Evolutionary conservation across 495 filamentous ascomycete species (phyloP).

Genomic region (Corynascus novoguineensis): DNA sequence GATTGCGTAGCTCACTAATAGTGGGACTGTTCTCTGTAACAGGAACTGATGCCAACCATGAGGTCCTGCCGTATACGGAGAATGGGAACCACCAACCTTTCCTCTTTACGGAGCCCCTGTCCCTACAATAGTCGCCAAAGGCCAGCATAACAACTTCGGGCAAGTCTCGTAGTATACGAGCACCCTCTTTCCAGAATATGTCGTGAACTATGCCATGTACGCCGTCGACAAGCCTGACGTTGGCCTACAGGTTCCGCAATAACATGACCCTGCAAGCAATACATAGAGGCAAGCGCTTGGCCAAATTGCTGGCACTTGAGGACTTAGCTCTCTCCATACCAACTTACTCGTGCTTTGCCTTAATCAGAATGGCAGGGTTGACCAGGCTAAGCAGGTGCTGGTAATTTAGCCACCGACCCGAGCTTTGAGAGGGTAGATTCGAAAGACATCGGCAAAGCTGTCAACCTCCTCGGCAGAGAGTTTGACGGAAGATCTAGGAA

Average conservation of each 20-base stretch:
- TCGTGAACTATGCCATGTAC: constrained; percentile 1
- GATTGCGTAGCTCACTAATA: constrained; percentile 85
- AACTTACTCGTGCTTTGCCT: constrained; percentile 2
- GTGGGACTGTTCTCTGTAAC: constrained; percentile 47
- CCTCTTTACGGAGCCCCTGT: background rate
- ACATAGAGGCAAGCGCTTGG: constrained; percentile 1
- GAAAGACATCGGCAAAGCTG: background rate
- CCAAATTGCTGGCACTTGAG: constrained; percentile 1
- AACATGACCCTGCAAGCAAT: constrained; percentile 5
- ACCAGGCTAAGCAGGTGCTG: constrained; percentile 1
- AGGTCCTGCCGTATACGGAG: background rate
- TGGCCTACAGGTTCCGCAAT: constrained; percentile 2
- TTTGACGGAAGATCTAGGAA: constrained; percentile 1
- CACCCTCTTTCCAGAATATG: background rate
- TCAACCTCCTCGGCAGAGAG: constrained; percentile 2
- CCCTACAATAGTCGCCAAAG: constrained; percentile 2
- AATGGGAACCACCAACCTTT: background rate
- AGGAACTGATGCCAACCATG: constrained; percentile 2
- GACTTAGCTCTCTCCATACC: background rate
- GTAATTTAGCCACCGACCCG: background rate
- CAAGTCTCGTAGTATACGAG: background rate
- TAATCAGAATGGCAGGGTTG: constrained; percentile 1
- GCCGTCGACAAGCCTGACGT: constrained; percentile 4
- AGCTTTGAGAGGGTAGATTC: constrained; percentile 4
- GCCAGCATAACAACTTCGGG: constrained; percentile 7